Evolutionary conservation across 768 basidiomycete genomes (phyloP), one percentile per base, ranked within the genome.

Genomic region (Mycena capillaripes): DNA sequence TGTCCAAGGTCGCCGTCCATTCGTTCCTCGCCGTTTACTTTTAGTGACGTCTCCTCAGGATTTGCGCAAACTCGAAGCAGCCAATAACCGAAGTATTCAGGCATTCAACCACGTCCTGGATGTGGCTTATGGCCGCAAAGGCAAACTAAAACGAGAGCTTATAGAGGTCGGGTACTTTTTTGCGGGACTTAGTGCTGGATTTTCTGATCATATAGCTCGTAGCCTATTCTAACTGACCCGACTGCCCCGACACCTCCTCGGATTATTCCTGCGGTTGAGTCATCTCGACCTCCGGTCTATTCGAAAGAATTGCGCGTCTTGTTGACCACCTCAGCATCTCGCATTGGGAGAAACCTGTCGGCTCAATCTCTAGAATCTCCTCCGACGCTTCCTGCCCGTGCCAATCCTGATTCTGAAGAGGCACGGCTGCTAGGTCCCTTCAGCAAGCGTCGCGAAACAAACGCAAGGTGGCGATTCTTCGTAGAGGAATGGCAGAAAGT

Each of bases 111-210:
- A 87, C 73, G 76, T 95, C 32, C 82, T 96, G 21, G 88, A 91
- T 73, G 76, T 91, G 32, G 94, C 94, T 30, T 96, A 95, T 80
- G 94, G 94, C 34, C 86, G 94, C 69, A 89, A 89, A 74, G 94
- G 94, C 27, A 92, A 88, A 77, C 80, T 96, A 19, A 89, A 86
- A 76, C 87, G 89, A 82, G 92, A 95, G 75, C 79, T 95, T 50
- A 82, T 95, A 80, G 79, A 91, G 83, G 94, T 94, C 74, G 72
- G 84, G 27, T 25, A 14, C n/a, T 17, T 12, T 44, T 44, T 6
- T 17, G 16, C 42, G 42, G 19, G 1, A 17, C 14, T 7, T 17
- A 17, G 14, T 44, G 14, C 53, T n/a, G 25, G 1, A 10, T 55
- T 29, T n/a, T 36, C 30, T 61, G 29, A 25, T 42, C 55, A 59